phyloP scores from a whole-genome alignment of 345 rosid genomes.

The Fremontodendron californicum region DNA sequence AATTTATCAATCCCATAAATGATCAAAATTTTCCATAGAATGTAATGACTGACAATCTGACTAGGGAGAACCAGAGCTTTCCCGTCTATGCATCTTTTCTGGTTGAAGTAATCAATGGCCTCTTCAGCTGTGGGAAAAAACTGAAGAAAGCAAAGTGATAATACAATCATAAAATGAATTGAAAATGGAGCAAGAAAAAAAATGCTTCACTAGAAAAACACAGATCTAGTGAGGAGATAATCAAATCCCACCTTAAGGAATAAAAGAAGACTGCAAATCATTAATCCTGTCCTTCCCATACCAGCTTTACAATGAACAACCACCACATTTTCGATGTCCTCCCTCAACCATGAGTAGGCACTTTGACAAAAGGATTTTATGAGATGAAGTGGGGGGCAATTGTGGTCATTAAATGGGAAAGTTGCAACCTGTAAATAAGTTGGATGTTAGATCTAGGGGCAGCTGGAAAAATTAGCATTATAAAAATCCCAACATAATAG shows the following conservation, averaged over 20 bases:
- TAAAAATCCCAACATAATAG: not conserved
- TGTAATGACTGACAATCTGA: conserved; percentile 73
- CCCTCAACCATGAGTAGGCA: conserved; percentile 93
- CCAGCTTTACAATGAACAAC: conserved; percentile 98
- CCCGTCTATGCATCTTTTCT: conserved; percentile 87
- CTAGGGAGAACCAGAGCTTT: conserved; percentile 93
- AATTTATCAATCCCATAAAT: conserved; percentile 3
- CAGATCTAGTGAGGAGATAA: conserved; percentile 1
- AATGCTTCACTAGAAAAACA: not conserved
- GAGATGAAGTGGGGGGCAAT: conserved; percentile 87
- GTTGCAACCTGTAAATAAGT: conserved; percentile 63
- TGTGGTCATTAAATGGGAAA: conserved; percentile 96
- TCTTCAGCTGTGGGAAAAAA: conserved; percentile 90
- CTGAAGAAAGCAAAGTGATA: conserved; percentile 39
- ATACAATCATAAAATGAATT: conserved; percentile 9
- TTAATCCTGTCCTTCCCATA: conserved; percentile 92
- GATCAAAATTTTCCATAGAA: conserved; percentile 15
- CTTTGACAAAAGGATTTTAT: conserved; percentile 87
- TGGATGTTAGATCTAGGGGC: conserved; percentile 24
- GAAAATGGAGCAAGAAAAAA: not conserved
- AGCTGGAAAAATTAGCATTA: conserved; percentile 5
- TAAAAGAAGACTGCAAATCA: conserved; percentile 92
- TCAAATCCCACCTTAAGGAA: conserved; percentile 57
- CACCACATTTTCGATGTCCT: conserved; percentile 92
- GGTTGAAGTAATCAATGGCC: conserved; percentile 79